Percentiles rank a stretch among this genome's conserved stretches.
phyloP scores from a whole-genome alignment of 1,284 basidiomycete species.

The Porphyrellus sp. region DNA sequence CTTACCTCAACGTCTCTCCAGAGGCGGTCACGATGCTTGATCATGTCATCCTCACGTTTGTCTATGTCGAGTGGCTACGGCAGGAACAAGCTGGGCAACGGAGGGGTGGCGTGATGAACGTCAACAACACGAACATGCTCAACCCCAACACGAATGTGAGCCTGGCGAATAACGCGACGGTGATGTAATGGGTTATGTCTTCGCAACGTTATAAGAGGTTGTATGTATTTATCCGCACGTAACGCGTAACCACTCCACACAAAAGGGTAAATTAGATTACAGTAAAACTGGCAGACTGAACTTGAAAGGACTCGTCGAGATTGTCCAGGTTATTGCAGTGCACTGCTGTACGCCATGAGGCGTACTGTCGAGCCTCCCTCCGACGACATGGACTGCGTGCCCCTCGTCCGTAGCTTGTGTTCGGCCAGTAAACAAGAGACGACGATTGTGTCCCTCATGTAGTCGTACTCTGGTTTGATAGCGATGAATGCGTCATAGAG shows the following conservation, averaged over 20 bases:
- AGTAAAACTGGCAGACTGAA: too few relatives aligned
- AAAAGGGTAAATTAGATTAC: too few relatives aligned
- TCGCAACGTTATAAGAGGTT: background rate
- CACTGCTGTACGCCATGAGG: background rate
- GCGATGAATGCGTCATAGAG: background rate
- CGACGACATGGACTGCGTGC: background rate
- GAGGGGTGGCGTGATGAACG: background rate
- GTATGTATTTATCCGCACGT: too few relatives aligned
- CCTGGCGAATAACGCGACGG: background rate
- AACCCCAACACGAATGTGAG: background rate
- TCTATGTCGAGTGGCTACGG: slow-evolving; percentile 21
- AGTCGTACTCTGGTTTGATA: too few relatives aligned
- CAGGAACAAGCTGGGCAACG: background rate
- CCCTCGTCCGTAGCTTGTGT: background rate
- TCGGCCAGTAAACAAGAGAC: background rate
- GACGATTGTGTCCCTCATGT: background rate
- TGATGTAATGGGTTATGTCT: background rate
- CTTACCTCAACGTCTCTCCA: slow-evolving; percentile 23
- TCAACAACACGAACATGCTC: background rate
- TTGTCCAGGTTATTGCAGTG: background rate
- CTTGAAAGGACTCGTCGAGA: background rate
- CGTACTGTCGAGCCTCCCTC: background rate
- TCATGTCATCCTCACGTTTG: slow-evolving; percentile 24
- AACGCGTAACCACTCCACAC: too few relatives aligned
- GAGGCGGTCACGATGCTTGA: slow-evolving; percentile 20